A percentile compares a stretch with the other conserved stretches of the same genome.
phyloP scores from a whole-genome alignment of 2,329 filamentous ascomycete species.

The Paracorniculantispora psalliotae region DNA sequence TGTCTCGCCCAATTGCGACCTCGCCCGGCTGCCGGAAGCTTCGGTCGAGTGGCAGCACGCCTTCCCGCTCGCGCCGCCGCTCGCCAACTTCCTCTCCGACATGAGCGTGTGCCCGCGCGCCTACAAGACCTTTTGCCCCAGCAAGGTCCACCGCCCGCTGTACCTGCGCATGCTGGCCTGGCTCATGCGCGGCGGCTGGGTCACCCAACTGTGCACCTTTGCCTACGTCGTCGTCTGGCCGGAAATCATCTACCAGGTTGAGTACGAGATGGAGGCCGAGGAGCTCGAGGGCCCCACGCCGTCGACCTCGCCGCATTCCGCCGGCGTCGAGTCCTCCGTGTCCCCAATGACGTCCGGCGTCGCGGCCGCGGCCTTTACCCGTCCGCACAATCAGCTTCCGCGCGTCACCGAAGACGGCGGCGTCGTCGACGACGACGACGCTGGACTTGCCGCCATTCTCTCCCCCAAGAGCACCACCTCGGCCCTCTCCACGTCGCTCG shows the following conservation, averaged over 20 bases:
- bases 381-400: constrained; percentile 8
- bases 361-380: background rate
- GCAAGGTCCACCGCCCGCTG: constrained; percentile 76
- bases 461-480: constrained; percentile 11
- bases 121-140: constrained; percentile 80
- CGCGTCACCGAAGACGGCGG: background rate
- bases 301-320: constrained; percentile 22
- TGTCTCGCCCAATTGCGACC: constrained; percentile 82
- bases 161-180: constrained; percentile 92
- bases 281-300: constrained; percentile 39
- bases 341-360: background rate
- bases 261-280: constrained; percentile 64
- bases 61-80: constrained; percentile 77
- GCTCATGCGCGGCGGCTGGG: constrained; percentile 89
- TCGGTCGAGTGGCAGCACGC: constrained; percentile 66
- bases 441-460: constrained; percentile 12
- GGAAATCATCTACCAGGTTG: constrained; percentile 76
- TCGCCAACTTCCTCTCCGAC: constrained; percentile 82
- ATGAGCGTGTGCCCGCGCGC: constrained; percentile 75
- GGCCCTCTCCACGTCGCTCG: constrained; percentile 13
- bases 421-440: background rate
- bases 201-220: constrained; percentile 87
- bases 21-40: constrained; percentile 64
- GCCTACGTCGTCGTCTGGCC: constrained; percentile 81
- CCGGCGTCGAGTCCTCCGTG: constrained; percentile 23